Evolutionary conservation across 352 stramenopile species (phyloP), one percentile per base, ranked within the genome.

Genomic region (Pythium insidiosum): DNA sequence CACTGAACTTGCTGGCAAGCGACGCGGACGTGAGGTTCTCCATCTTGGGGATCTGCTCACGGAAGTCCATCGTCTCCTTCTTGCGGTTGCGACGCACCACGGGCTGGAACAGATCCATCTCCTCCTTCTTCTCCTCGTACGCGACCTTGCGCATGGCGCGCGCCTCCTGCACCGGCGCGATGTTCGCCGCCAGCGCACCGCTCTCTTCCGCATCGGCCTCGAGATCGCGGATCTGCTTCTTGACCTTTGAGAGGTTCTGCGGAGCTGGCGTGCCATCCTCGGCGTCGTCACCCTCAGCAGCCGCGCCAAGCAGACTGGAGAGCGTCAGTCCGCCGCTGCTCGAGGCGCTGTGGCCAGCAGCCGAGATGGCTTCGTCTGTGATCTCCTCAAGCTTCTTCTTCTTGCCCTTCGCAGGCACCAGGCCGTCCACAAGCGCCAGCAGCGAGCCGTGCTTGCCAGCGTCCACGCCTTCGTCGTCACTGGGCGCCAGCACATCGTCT

Each of bases 11-110:
- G 44, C 79, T 92, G 6, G 94, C 67, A 7, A 98, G 60, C 7
- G 68, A 63, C 31, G 94, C 87, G 5, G 76, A 67, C 13, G 87
- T 97, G 6, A 90, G 43, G 49, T 84, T 84, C 43, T 86, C 68
- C 31, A 88, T 63, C 59, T 73, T 75, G 1, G 68, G 60, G 22
- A 79, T 85, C 51, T 97, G 93, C n/a, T 84, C 66, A 38, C 91
- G 88, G 48, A 98, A 95, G 66, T 97, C 90, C 35, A 98, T 68
- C 33, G 90, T 97, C 70, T 97, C 90, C 21, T 95, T 96, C 60
- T 97, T 66, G 13, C 94, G 81, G 59, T 97, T 97, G 38, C 82
- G 68, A 23, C 94, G 79, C 41, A 98, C 84, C 11, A 94, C 81
- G 0, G 93, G 68, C 38, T 89, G 84, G 69, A 95, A 98, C 24